Evolutionary conservation across 1,284 basidiomycete species (phyloP), one percentile per base, ranked within the genome.

Genomic region (Athelia psychrophila): DNA sequence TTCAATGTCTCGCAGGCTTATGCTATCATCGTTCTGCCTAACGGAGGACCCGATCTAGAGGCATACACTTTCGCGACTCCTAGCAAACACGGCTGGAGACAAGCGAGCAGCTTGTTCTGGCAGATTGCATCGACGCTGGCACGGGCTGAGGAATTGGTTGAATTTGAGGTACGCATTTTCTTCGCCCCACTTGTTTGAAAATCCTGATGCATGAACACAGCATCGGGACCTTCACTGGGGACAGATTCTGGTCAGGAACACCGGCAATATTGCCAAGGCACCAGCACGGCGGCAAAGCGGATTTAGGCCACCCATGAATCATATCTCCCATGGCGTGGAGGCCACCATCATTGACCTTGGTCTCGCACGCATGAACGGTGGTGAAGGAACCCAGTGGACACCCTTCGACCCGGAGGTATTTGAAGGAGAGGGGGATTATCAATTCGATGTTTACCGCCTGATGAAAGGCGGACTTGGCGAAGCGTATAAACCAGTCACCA

Each of bases 181-280:
- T 16, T 27, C 50, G n/a, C n/a, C n/a, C n/a, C n/a, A n/a, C n/a
- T 23, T 30, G 18, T 20, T 18, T n/a, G 13, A 13, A 30, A 6
- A 30, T 30, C 27, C 27, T 30, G 27, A 30, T 30, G 13, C 6
- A 30, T 30, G 27, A 30, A 42, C 38, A 27, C 64, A 97, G 92
- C 97, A 99, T 70, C 93, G 96, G 18, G 96, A 99, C 68, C 78
- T 99, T 32, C 96, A 99, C 64, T 94, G 94, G 84, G 96, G 96
- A n/a, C 97, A 99, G 68, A 89, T 99, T 47, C 80, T 99, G 10
- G 83, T 99, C 46, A 84, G 83, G 59, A 76, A 80, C 51, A 44
- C 27, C 6, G 27, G 5, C 13, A 20, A n/a, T 23, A 24, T n/a
- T 8, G 24, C 19, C 76, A 16, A 64, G 74, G n/a, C 50, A 59